Base-by-base conservation (phyloP, 441 rosid species). In the Gossypium laxum region DNA sequence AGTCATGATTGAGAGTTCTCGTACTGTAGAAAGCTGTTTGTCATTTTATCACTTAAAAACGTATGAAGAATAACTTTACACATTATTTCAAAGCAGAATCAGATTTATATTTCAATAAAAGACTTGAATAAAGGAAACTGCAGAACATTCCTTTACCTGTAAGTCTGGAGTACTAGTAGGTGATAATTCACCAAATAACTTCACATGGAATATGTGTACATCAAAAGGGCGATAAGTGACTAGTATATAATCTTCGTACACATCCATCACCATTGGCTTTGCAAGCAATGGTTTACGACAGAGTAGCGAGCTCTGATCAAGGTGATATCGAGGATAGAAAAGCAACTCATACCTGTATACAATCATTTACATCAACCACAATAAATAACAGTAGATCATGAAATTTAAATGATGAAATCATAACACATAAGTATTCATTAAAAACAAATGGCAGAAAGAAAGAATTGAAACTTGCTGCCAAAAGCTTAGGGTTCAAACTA, bases 21-120 rank as follows among this genome's bases (percentile, higher is more conserved):
- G 91, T 85, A 95, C 99, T 92, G 98, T 92, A 88, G 98, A 95
- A 89, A 92, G 98, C 99, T 95, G 97, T 95, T 92, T 82, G 98
- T 92, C 99, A 95, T 91, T 88, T 94, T 83, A 92, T 91, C 91
- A 94, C 96, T 94, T 94, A 84, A 87, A 85, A 88, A 88, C 79
- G 84, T 77, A 90, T 84, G 86, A 82, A 82, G 78, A 78, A 83
- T 72, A 81, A 79, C 7, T 71, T 30, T 62, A 51, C 24, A 69
- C 45, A 55, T 30, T 45, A 69, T 57, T 5, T 38, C 28, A 68
- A 64, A 56, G 34, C 32, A 57, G 26, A 12, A 19, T 8, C 72
- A 21, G 59, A 55, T 2, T 5, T 47, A 47, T 74, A 48, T 7
- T 52, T 2, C 66, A 28, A 71, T 57, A 52, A 54, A 61, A 70